phyloP scores from a whole-genome alignment of 2,329 filamentous ascomycete species.

The Fusarium decemcellulare region DNA sequence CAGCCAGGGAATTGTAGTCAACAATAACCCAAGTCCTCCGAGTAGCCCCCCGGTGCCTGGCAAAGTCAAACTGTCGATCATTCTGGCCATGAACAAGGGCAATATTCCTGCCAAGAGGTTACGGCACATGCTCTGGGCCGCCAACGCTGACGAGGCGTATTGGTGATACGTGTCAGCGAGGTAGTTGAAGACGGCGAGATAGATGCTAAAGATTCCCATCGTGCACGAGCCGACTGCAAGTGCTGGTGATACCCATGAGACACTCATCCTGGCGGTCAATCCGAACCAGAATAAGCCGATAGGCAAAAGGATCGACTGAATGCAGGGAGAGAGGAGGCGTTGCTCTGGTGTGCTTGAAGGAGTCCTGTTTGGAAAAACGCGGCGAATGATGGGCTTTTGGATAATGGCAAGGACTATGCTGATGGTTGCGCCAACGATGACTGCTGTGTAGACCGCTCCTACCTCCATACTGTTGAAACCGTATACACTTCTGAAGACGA shows the following conservation, averaged over 20 bases:
- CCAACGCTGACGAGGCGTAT: conserved; percentile 88
- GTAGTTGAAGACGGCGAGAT: conserved; percentile 87
- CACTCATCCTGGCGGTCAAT: conserved; percentile 66
- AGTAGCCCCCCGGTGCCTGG: conserved; percentile 74
- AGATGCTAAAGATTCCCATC: conserved; percentile 78
- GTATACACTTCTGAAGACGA: conserved; percentile 75
- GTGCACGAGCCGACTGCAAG: conserved; percentile 74
- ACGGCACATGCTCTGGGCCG: conserved; percentile 89
- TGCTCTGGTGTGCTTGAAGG: conserved; percentile 64
- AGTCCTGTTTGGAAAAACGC: conserved; percentile 53
- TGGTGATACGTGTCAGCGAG: conserved; percentile 90
- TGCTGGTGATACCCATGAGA: conserved; percentile 75
- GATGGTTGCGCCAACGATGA: conserved; percentile 57
- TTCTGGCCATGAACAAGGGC: conserved; percentile 83
- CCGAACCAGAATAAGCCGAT: conserved; percentile 80
- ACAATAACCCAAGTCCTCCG: conserved; percentile 70
- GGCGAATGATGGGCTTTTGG: conserved; percentile 70
- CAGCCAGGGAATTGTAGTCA: conserved; percentile 78
- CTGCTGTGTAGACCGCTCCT: conserved; percentile 72
- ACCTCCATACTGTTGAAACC: conserved; percentile 71
- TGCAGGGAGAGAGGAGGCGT: conserved; percentile 74
- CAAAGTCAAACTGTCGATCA: conserved; percentile 73
- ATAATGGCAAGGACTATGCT: conserved; percentile 69
- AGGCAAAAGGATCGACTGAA: conserved; percentile 73
- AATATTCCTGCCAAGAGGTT: conserved; percentile 88